Conservation (phyloP, 331 rosid genomes). For the Malus hybrid region DNA sequence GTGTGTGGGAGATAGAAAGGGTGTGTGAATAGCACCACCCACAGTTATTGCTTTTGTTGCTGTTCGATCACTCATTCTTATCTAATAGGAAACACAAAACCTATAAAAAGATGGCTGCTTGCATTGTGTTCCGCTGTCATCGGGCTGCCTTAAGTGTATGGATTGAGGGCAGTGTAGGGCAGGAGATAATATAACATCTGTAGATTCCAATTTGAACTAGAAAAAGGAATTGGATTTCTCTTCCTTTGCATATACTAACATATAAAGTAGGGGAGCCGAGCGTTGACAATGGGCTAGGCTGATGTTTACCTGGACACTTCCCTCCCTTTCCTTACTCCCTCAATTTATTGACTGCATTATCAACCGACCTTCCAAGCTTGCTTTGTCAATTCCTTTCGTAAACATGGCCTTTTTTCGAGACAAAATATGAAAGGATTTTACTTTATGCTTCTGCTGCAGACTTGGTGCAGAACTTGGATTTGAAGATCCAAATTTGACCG, state of each 20-base stretch:
- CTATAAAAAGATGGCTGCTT: background rate
- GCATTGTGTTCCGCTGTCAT: background rate
- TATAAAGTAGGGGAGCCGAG: background rate
- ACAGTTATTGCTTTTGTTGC: background rate
- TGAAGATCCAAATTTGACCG: slow-evolving; percentile 88
- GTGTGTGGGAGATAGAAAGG: no score
- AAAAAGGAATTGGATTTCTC: background rate
- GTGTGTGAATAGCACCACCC: no score
- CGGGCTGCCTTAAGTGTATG: background rate
- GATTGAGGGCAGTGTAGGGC: background rate
- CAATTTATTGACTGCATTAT: no score
- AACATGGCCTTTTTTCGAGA: background rate
- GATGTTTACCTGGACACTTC: background rate
- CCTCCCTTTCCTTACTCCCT: no score
- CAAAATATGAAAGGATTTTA: background rate
- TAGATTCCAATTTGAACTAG: background rate
- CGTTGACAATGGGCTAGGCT: background rate
- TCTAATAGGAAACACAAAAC: background rate
- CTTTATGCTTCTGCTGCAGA: slow-evolving; percentile 36
- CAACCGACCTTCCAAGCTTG: background rate
- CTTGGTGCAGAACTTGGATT: slow-evolving; percentile 73
- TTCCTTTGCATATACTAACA: background rate
- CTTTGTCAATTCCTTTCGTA: background rate
- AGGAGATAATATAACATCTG: background rate
- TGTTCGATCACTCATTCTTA: background rate